Percentiles rank a stretch among this genome's conserved stretches.
phyloP scores from a whole-genome alignment of 768 basidiomycete species.

The Dictyophora rubrovolvata region DNA sequence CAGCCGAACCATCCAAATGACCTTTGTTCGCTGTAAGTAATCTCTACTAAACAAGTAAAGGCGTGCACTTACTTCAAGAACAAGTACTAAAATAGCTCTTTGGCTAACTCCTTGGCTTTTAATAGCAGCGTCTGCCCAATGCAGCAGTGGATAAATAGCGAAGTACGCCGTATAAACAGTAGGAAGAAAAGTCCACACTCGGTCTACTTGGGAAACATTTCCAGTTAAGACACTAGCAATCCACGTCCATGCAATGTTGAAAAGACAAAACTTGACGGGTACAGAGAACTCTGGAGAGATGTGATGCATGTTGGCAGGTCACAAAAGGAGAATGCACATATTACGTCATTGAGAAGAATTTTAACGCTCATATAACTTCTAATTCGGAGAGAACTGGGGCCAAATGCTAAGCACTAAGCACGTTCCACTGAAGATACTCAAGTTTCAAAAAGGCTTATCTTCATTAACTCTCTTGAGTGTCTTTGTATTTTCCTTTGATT shows the following conservation, averaged over 20 bases:
- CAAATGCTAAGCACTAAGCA: too few relatives aligned
- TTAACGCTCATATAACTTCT: too few relatives aligned
- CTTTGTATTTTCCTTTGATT: too few relatives aligned
- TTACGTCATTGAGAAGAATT: neutral
- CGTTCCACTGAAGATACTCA: too few relatives aligned
- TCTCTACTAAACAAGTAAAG: too few relatives aligned
- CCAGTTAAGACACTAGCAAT: slow-evolving; percentile 55
- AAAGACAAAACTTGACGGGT: slow-evolving; percentile 51
- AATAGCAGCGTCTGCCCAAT: slow-evolving; percentile 20
- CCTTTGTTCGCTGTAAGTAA: slow-evolving; percentile 34
- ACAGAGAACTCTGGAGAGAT: slow-evolving; percentile 10
- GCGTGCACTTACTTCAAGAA: slow-evolving; percentile 37
- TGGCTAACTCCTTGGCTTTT: slow-evolving; percentile 47
- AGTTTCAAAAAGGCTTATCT: too few relatives aligned
- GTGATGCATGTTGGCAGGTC: neutral
- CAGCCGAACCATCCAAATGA: slow-evolving; percentile 58
- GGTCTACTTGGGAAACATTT: slow-evolving; percentile 84
- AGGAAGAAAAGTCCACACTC: slow-evolving; percentile 68
- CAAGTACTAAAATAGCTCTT: slow-evolving; percentile 67
- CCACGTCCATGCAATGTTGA: slow-evolving; percentile 39
- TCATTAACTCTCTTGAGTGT: too few relatives aligned
- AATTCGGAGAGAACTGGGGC: too few relatives aligned
- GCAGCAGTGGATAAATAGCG: slow-evolving; percentile 61
- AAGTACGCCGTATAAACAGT: slow-evolving; percentile 76
- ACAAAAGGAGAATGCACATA: too few relatives aligned